Evolutionary conservation across 169 alveolate genomes (phyloP).

Genomic region (Fabrea salina): DNA sequence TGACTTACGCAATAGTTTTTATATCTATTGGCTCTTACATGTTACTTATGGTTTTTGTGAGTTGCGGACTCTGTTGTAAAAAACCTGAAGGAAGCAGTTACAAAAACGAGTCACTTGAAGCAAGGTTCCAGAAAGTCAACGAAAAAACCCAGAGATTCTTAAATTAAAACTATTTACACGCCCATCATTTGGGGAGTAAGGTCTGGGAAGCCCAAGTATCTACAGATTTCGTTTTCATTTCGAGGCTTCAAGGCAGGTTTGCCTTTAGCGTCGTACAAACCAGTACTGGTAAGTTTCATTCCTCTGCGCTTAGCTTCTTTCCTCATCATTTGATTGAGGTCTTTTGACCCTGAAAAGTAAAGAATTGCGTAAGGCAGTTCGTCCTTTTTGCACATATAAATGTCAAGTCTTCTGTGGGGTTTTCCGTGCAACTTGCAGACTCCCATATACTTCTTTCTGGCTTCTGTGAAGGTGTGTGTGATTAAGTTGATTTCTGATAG

Average conservation of each 20-base stretch:
- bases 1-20: not conserved
- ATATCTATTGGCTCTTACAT: not conserved
- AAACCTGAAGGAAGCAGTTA: too few species aligned
- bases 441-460: slow-evolving; percentile 8
- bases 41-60: not conserved
- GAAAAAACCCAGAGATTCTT: too few species aligned
- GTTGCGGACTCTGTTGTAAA: too few species aligned
- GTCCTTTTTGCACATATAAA: not conserved
- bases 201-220: slow-evolving; percentile 4
- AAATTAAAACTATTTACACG: not conserved
- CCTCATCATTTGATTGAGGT: not conserved
- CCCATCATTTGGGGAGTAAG: not conserved
- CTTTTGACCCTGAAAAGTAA: slow-evolving; percentile 13
- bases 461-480: not conserved
- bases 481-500: not conserved
- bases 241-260: not conserved
- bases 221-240: not conserved
- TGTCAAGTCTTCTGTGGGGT: slow-evolving; percentile 13
- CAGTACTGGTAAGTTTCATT: not conserved
- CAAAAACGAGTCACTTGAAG: too few species aligned
- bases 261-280: not conserved
- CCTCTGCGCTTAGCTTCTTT: not conserved
- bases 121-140: too few species aligned
- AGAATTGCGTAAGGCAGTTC: not conserved
- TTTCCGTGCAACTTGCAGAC: not conserved